These are phyloP conservation scores for Rubia tinctorum DNA, from an alignment of 305 asterid genomes.

Conservation along the genomic window DNA sequence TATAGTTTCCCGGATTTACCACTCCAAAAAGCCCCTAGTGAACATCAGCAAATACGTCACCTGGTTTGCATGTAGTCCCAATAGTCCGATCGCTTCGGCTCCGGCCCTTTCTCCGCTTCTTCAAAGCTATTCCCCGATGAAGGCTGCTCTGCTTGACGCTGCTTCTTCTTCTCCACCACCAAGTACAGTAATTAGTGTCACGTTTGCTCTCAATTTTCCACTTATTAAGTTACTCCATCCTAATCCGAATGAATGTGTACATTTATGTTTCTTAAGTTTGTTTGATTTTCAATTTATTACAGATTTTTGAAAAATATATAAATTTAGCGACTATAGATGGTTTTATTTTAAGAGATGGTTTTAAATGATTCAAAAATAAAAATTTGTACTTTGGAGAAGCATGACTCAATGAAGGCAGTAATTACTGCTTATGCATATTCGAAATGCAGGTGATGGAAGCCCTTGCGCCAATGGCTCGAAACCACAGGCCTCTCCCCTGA, in stretches of 20 bases:
- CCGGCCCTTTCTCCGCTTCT: not conserved
- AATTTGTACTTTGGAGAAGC: not conserved
- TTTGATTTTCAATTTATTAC: too few species aligned
- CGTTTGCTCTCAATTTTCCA: not conserved
- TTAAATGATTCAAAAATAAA: too few species aligned
- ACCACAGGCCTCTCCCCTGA: not conserved
- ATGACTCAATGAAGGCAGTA: not conserved
- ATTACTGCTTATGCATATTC: not conserved
- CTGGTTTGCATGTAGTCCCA: constrained; percentile 5
- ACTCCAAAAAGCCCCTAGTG: not conserved
- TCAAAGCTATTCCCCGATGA: not conserved
- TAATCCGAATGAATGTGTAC: not conserved
- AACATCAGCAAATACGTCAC: constrained; percentile 4
- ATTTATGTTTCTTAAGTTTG: too few species aligned
- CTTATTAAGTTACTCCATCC: not conserved
- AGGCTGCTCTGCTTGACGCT: not conserved
- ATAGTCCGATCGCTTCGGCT: not conserved
- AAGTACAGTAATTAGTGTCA: not conserved
- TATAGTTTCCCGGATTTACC: constrained; percentile 1
- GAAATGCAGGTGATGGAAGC: not conserved
- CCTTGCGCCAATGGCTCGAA: not conserved
- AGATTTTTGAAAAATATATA: too few species aligned
- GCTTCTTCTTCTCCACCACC: not conserved
- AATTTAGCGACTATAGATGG: too few species aligned
- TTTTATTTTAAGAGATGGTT: too few species aligned